phyloP scores from a whole-genome alignment of 1,284 basidiomycete species.

The Ganoderma lucidum region DNA sequence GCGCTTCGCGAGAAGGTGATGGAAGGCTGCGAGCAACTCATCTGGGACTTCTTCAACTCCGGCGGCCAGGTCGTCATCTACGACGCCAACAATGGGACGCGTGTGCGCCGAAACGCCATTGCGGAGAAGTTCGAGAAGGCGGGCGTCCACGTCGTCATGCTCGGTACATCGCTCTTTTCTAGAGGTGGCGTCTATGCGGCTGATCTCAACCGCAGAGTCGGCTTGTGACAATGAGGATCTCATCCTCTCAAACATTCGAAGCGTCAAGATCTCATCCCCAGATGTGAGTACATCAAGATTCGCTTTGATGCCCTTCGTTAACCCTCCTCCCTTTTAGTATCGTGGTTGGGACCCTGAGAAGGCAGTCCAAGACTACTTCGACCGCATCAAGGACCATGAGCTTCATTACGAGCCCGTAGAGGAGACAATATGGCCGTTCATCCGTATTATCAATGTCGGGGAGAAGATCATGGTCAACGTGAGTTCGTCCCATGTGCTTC shows the following conservation, averaged over 20 bases:
- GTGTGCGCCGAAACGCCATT: conserved; percentile 70
- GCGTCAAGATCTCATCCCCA: conserved; percentile 97
- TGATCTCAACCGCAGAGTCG: conserved; percentile 64
- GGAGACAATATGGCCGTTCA: conserved; percentile 88
- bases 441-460: conserved; percentile 96
- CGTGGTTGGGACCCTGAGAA: conserved; percentile 91
- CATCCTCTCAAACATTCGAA: conserved; percentile 93
- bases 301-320: conserved; percentile 11
- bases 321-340: conserved; percentile 63
- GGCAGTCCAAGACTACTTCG: conserved; percentile 92
- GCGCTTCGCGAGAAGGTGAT: conserved; percentile 78
- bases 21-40: conserved; percentile 85
- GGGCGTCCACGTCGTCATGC: conserved; percentile 91
- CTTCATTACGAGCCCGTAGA: conserved; percentile 90
- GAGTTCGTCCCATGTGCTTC: conserved; percentile 39
- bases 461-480: conserved; percentile 94
- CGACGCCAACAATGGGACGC: conserved; percentile 97
- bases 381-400: conserved; percentile 90
- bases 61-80: conserved; percentile 98
- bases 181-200: conserved; percentile 16
- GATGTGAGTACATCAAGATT: conserved; percentile 70
- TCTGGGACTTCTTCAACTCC: conserved; percentile 88
- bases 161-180: conserved; percentile 65
- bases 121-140: conserved; percentile 86
- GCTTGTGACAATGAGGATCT: conserved; percentile 91